Percentiles rank a stretch among this genome's conserved stretches.
These are phyloP conservation scores for Penicillium manginii DNA, from an alignment of 495 filamentous ascomycete species.

Conservation along the genomic window DNA sequence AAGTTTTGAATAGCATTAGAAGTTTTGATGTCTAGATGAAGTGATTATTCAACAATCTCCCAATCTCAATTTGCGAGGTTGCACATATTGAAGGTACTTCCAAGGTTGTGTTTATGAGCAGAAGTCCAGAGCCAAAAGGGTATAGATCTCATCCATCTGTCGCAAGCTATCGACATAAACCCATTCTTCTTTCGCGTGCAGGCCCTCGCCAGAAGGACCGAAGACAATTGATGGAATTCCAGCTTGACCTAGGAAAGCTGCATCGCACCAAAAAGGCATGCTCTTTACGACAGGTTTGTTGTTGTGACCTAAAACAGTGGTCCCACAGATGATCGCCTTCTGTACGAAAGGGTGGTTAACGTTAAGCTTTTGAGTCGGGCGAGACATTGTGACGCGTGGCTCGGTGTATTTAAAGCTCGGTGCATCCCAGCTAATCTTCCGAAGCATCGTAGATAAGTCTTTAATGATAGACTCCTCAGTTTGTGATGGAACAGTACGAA, in stretches of 20 bases:
- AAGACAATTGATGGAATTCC: slow-evolving; percentile 48
- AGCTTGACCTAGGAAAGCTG: slow-evolving; percentile 40
- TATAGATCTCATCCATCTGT: slow-evolving; percentile 29
- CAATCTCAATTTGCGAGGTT: too few relatives aligned
- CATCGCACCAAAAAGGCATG: slow-evolving; percentile 48
- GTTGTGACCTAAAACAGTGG: slow-evolving; percentile 15
- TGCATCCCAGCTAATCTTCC: slow-evolving; percentile 22
- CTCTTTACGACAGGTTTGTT: slow-evolving; percentile 20
- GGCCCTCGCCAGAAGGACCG: slow-evolving; percentile 44
- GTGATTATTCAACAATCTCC: too few relatives aligned
- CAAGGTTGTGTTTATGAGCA: slow-evolving; percentile 23
- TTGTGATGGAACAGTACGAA: slow-evolving; percentile 47
- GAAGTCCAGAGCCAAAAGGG: slow-evolving; percentile 29
- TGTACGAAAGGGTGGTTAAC: slow-evolving; percentile 39
- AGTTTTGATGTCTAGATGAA: too few relatives aligned
- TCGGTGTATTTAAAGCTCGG: slow-evolving; percentile 31
- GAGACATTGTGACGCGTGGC: slow-evolving; percentile 37
- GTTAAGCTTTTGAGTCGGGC: slow-evolving; percentile 38
- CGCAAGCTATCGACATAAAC: slow-evolving; percentile 41
- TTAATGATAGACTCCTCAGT: slow-evolving; percentile 30
- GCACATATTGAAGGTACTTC: too few relatives aligned
- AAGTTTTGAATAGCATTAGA: too few relatives aligned
- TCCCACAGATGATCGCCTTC: slow-evolving; percentile 24
- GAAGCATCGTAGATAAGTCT: slow-evolving; percentile 33
- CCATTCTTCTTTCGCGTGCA: slow-evolving; percentile 52